phyloP scores from a whole-genome alignment of 2,329 filamentous ascomycete species.

The Mycosphaerella arachidis region DNA sequence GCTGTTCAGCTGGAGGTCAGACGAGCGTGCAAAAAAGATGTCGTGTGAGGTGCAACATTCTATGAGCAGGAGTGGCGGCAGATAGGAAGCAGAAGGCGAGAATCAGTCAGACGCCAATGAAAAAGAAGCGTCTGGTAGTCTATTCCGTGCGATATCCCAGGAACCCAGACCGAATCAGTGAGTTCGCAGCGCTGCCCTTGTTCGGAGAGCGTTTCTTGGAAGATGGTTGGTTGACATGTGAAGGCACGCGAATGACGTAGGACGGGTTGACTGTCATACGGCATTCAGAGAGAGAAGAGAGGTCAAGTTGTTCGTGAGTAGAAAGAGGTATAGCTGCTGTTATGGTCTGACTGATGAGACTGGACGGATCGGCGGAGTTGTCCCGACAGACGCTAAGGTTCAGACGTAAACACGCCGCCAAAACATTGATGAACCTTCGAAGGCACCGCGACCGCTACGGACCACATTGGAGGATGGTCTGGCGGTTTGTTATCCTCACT shows the following conservation, averaged over 20 bases:
- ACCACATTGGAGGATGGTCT: background rate
- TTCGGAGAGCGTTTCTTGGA: background rate
- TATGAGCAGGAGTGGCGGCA: background rate
- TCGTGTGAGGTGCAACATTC: background rate
- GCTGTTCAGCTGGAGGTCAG: conserved; percentile 29
- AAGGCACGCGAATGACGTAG: background rate
- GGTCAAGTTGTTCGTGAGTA: background rate
- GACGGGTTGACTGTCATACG: background rate
- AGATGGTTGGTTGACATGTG: conserved; percentile 1
- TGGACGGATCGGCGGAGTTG: too few relatives aligned
- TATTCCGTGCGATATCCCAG: background rate
- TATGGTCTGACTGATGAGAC: background rate
- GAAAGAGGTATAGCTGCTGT: background rate
- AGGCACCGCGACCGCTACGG: background rate
- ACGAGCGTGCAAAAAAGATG: background rate
- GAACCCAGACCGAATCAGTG: background rate
- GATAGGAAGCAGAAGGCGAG: background rate
- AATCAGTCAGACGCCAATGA: background rate
- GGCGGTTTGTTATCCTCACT: background rate
- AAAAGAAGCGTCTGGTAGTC: background rate
- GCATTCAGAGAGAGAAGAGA: background rate
- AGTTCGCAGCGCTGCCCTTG: background rate
- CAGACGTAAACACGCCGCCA: background rate
- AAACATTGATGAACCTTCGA: background rate
- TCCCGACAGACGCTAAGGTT: too few relatives aligned